Conservation (phyloP, 2,329 filamentous ascomycete genomes). For the Alternaria gaisen region DNA sequence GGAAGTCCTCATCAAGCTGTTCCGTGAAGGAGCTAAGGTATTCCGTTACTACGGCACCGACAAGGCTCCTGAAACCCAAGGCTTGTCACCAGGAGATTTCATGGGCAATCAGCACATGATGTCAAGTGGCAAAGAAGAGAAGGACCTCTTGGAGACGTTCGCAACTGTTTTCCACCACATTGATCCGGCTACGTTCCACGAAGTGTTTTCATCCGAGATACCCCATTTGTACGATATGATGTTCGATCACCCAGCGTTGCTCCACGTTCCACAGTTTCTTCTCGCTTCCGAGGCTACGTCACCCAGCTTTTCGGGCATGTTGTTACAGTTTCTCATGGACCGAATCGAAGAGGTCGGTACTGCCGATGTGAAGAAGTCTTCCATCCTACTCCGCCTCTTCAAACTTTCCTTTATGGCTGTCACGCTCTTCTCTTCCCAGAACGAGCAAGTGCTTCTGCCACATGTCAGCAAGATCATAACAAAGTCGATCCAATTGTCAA, state of each 20-base stretch:
- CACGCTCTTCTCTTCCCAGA: constrained; percentile 91
- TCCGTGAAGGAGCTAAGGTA: constrained; percentile 93
- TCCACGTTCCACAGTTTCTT: constrained; percentile 98
- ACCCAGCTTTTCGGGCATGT: constrained; percentile 97
- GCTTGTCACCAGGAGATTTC: constrained; percentile 85
- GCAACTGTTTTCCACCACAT: constrained; percentile 98
- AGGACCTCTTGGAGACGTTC: constrained; percentile 95
- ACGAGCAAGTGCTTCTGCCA: constrained; percentile 92
- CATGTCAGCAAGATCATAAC: constrained; percentile 98
- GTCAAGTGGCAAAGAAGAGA: constrained; percentile 93
- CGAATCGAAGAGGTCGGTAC: constrained; percentile 95
- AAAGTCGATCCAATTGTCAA: constrained; percentile 94
- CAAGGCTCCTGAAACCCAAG: constrained; percentile 76
- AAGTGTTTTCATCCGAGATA: constrained; percentile 98
- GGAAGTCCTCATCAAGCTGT: constrained; percentile 93
- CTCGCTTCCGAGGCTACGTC: constrained; percentile 98
- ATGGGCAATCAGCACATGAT: constrained; percentile 96
- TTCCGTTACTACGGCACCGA: constrained; percentile 97
- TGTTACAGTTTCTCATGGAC: constrained; percentile 96
- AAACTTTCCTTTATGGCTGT: constrained; percentile 99
- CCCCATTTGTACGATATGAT: constrained; percentile 97
- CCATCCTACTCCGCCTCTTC: constrained; percentile 91
- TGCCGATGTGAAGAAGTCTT: constrained; percentile 88
- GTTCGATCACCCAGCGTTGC: constrained; percentile 91
- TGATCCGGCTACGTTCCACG: constrained; percentile 96